A percentile compares a stretch with the other conserved stretches of the same genome.
These are phyloP conservation scores for Rhizopogon roseolus DNA, from an alignment of 768 basidiomycete genomes.

Conservation along the genomic window DNA sequence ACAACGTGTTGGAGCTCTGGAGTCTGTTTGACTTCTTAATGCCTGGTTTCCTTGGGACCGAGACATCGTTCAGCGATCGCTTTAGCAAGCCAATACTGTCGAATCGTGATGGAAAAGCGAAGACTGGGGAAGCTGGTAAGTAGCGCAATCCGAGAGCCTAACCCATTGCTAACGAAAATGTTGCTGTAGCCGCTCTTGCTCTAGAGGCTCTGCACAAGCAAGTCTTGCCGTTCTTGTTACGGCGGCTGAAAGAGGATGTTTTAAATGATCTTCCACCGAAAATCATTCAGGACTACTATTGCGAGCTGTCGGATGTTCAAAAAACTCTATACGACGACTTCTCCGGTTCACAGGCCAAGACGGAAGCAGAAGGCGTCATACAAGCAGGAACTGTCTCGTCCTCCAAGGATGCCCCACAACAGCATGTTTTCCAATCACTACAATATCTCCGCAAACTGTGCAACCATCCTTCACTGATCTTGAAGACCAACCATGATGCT, in stretches of 20 bases:
- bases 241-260: conserved; percentile 96
- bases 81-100: conserved; percentile 95
- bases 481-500: conserved; percentile 65
- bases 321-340: conserved; percentile 94
- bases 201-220: conserved; percentile 97
- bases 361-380: conserved; percentile 61
- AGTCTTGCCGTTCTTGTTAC: conserved; percentile 95
- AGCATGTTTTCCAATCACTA: conserved; percentile 94
- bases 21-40: conserved; percentile 98
- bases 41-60: conserved; percentile 98
- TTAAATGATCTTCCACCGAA: conserved; percentile 94
- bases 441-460: conserved; percentile 97
- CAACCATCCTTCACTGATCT: conserved; percentile 92
- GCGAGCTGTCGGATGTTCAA: conserved; percentile 93
- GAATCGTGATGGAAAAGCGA: conserved; percentile 92
- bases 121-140: conserved; percentile 90
- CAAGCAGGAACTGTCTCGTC: conserved; percentile 25
- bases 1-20: conserved; percentile 98
- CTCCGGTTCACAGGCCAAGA: conserved; percentile 67
- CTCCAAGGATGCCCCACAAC: conserved; percentile 48
- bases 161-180: not conserved
- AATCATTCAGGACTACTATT: conserved; percentile 99
- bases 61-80: conserved; percentile 88
- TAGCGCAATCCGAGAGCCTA: conserved; percentile 7
- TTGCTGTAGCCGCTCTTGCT: conserved; percentile 73